Base-by-base conservation (phyloP, 2,329 filamentous ascomycete species). In the Sporothrix inflata region DNA sequence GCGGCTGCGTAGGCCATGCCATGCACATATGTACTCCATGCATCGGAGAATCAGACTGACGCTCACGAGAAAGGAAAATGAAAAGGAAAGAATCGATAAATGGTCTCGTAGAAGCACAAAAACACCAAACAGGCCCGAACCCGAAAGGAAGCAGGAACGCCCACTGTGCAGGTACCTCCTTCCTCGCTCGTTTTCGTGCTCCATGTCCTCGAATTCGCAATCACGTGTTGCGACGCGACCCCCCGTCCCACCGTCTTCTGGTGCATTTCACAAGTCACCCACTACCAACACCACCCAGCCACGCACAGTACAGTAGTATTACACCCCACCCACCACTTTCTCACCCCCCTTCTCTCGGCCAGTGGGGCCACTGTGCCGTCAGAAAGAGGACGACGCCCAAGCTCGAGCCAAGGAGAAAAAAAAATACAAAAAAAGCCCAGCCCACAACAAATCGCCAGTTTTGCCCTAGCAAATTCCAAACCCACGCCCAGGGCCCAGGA, bases 151-250 rank as follows among this genome's bases (percentile, higher is more conserved):
- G 57, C 34, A 61, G 34, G 30, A 40, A 38, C 30, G 34, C 57
- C 49, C n/a, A 11, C 49, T 21, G n/a, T 19, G n/a, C 9, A n/a
- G n/a, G n/a, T n/a, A n/a, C n/a, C 53, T 57, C 53, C 53, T 57
- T 57, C 57, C 34, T 24, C n/a, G n/a, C n/a, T 14, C 42, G 14
- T n/a, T 21, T 63, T 42, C 57, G 57, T 40, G 19, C 6, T 14
- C 9, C 3, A 12, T 5, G 45, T 38, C 14, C 51, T 7, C 51
- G 24, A 30, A 30, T 14, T 21, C 47, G n/a, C 21, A 51, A 27
- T 69, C 67, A 69, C 67, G 67, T 70, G 69, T 70, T 70, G 40
- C 7, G 45, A 12, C 19, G 55, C 45, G 55, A 70, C 69, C 30
- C 63, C 16, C 16, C 11, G 2, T 12, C 5, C 2, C 40, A 14